Percentiles rank a stretch among this genome's conserved stretches.
Evolutionary conservation across 768 basidiomycete species (phyloP).

Genomic region (Boletus subparvulus): DNA sequence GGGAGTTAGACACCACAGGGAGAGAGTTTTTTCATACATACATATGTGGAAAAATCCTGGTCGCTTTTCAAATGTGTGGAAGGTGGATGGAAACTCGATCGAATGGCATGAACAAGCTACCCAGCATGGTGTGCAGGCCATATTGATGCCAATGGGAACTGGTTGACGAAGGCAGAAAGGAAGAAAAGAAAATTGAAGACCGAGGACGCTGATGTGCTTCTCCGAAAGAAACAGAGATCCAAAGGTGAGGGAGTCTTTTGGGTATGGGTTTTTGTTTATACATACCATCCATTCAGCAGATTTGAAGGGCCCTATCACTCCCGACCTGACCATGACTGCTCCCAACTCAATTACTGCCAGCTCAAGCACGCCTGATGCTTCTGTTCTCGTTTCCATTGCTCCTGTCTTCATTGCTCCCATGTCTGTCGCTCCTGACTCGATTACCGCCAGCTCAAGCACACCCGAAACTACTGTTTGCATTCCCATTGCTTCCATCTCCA

Average conservation of each 20-base stretch:
- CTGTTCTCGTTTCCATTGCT: no score
- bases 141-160: background rate
- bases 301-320: no score
- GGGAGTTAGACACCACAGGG: background rate
- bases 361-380: no score
- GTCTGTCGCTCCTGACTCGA: no score
- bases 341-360: no score
- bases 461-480: no score
- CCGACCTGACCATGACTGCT: no score
- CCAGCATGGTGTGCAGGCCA: background rate
- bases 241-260: background rate
- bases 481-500: no score
- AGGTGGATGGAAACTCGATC: background rate
- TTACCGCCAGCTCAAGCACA: no score
- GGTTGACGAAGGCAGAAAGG: background rate
- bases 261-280: background rate
- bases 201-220: background rate
- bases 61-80: background rate
- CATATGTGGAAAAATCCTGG: background rate
- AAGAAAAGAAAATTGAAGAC: background rate
- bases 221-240: background rate
- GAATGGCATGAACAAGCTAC: background rate
- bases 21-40: background rate
- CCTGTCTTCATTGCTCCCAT: no score
- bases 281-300: no score